phyloP scores from a whole-genome alignment of 106 monocot genomes.

The Dendrobium nobile region DNA sequence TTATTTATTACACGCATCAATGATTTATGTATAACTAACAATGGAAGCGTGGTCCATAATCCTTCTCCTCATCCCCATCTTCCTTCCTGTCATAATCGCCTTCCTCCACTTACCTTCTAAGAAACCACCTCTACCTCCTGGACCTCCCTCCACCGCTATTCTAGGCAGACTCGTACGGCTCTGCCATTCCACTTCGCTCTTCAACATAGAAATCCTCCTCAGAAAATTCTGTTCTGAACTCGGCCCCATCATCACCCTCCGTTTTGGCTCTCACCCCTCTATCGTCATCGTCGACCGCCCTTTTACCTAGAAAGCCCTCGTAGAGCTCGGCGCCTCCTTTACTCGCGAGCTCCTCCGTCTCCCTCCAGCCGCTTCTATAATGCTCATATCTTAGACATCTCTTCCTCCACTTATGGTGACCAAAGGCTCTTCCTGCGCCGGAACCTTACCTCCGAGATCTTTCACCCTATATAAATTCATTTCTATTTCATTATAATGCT shows the following conservation, averaged over 20 bases:
- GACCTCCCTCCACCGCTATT: constrained; percentile 4
- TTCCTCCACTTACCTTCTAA: no score
- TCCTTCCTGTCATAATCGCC: no score
- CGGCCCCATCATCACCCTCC: constrained; percentile 11
- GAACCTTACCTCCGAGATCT: constrained; percentile 1
- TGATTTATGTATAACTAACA: no score
- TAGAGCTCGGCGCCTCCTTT: constrained; percentile 5
- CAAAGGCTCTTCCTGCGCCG: constrained; percentile 5
- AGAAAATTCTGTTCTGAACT: neutral
- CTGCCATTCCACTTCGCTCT: neutral
- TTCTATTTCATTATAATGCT: no score
- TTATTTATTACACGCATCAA: no score
- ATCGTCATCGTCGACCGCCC: constrained; percentile 8
- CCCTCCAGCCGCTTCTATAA: neutral
- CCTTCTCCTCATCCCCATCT: no score
- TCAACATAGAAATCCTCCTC: constrained; percentile 2
- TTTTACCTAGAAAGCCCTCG: neutral
- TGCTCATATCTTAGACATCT: neutral
- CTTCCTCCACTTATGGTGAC: neutral
- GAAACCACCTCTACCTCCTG: neutral
- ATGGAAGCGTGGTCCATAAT: neutral
- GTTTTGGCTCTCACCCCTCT: neutral
- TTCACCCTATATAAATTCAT: no score
- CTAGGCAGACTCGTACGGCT: constrained; percentile 12
- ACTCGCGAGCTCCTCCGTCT: neutral